Evolutionary conservation across 495 filamentous ascomycete genomes (phyloP).

Genomic region (Neurospora sp.): DNA sequence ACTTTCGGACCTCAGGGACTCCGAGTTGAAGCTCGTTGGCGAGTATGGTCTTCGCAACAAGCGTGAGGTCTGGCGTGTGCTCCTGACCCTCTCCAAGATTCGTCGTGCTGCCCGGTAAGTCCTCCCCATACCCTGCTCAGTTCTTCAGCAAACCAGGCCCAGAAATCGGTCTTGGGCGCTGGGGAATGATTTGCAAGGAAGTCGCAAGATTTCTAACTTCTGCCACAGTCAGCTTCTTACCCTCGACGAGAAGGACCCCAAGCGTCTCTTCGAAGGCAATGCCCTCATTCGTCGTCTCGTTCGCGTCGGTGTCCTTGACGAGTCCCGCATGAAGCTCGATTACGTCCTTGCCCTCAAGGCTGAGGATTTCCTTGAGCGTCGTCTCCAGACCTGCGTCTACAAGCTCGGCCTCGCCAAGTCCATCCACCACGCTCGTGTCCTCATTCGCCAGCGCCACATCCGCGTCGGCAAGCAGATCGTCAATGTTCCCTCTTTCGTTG

Average conservation of each 20-base stretch:
- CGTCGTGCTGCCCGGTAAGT: slow-evolving; percentile 99
- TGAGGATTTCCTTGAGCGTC: slow-evolving; percentile 99
- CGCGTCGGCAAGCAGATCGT: slow-evolving; percentile 99
- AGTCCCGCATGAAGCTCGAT: slow-evolving; percentile 99
- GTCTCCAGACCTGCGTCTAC: slow-evolving; percentile 98
- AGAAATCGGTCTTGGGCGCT: background rate
- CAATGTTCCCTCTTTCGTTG: slow-evolving; percentile 98
- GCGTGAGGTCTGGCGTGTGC: slow-evolving; percentile 99
- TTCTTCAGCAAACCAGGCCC: background rate
- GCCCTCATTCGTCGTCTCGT: slow-evolving; percentile 99
- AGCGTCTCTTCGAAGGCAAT: slow-evolving; percentile 99
- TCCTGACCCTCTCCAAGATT: slow-evolving; percentile 99
- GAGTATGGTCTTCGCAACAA: slow-evolving; percentile 99
- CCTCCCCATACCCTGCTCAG: background rate
- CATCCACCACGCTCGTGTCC: slow-evolving; percentile 98
- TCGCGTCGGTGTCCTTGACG: slow-evolving; percentile 98
- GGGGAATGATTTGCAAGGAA: background rate
- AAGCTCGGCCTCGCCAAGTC: slow-evolving; percentile 99
- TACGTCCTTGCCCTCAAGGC: slow-evolving; percentile 97
- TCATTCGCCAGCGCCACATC: slow-evolving; percentile 98
- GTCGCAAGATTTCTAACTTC: slow-evolving; percentile 3
- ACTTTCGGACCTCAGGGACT: slow-evolving; percentile 63
- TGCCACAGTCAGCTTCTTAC: slow-evolving; percentile 86
- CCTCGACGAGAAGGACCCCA: slow-evolving; percentile 99
- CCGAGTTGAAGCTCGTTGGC: slow-evolving; percentile 97